These are phyloP conservation scores for Aspergillus sparsus DNA, from an alignment of 495 filamentous ascomycete species.

Conservation along the genomic window DNA sequence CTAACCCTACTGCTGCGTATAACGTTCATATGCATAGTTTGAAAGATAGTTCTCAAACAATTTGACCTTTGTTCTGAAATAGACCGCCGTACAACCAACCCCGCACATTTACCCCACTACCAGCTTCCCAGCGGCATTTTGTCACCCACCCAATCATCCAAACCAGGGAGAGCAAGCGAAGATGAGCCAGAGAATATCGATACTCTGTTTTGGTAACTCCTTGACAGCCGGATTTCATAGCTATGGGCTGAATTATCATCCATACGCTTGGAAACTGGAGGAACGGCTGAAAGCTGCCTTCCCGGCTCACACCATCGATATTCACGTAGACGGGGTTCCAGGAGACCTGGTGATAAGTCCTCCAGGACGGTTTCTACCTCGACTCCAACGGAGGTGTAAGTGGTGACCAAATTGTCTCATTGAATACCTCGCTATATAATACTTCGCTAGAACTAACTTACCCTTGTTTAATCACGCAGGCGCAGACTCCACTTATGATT, in stretches of 20 bases:
- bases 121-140: no score
- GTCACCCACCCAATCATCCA: no score
- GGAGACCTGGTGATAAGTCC: slow-evolving; percentile 52
- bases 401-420: slow-evolving; percentile 20
- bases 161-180: not conserved
- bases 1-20: no score
- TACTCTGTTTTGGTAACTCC: slow-evolving; percentile 67
- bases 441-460: not conserved
- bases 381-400: slow-evolving; percentile 48
- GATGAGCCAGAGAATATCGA: slow-evolving; percentile 25
- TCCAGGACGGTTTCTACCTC: slow-evolving; percentile 41
- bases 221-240: slow-evolving; percentile 58
- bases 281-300: slow-evolving; percentile 23
- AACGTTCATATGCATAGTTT: no score
- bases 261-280: slow-evolving; percentile 47
- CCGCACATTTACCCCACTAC: no score
- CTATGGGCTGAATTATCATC: slow-evolving; percentile 47
- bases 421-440: not conserved
- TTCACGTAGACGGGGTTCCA: slow-evolving; percentile 45
- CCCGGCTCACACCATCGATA: slow-evolving; percentile 22
- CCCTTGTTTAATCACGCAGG: not conserved
- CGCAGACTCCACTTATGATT: slow-evolving; percentile 32
- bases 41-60: no score
- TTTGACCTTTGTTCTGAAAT: no score
- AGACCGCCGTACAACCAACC: no score